These are phyloP conservation scores for Neurospora tetraspora DNA, from an alignment of 495 filamentous ascomycete species.

Conservation along the genomic window DNA sequence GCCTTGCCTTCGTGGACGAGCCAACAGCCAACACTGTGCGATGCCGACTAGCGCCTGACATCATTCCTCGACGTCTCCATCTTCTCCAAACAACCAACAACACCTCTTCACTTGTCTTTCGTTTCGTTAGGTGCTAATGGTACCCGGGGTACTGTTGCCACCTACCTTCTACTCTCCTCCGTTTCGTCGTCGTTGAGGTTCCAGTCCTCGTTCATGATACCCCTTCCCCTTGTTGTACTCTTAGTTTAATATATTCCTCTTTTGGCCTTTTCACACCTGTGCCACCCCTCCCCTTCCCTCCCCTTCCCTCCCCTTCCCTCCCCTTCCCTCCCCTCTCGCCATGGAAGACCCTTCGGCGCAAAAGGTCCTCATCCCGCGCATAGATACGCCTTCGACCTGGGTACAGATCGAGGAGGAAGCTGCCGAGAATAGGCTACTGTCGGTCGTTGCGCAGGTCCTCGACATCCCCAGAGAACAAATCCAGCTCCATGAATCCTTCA, in stretches of 20 bases:
- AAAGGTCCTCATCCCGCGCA: constrained; percentile 6
- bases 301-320: neutral
- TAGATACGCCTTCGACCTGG: constrained; percentile 22
- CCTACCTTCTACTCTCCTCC: neutral
- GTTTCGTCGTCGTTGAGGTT: neutral
- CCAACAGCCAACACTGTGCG: neutral
- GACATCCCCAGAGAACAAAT: constrained; percentile 14
- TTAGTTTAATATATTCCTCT: neutral
- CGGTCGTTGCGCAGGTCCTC: constrained; percentile 24
- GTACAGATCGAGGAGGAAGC: constrained; percentile 18
- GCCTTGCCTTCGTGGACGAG: neutral
- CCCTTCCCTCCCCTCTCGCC: neutral
- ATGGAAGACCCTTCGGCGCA: constrained; percentile 11
- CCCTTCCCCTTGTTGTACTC: neutral
- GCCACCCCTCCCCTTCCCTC: neutral
- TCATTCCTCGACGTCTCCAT: neutral
- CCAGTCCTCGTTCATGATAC: neutral
- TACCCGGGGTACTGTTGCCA: neutral
- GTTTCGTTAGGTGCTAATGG: neutral
- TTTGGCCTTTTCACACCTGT: neutral
- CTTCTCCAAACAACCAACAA: neutral
- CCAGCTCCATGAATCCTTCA: constrained; percentile 26
- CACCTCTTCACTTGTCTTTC: neutral
- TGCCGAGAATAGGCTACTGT: constrained; percentile 21
- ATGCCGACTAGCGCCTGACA: neutral